Evolutionary conservation across 768 basidiomycete genomes (phyloP).

Genomic region (Psilocybe azurescens): DNA sequence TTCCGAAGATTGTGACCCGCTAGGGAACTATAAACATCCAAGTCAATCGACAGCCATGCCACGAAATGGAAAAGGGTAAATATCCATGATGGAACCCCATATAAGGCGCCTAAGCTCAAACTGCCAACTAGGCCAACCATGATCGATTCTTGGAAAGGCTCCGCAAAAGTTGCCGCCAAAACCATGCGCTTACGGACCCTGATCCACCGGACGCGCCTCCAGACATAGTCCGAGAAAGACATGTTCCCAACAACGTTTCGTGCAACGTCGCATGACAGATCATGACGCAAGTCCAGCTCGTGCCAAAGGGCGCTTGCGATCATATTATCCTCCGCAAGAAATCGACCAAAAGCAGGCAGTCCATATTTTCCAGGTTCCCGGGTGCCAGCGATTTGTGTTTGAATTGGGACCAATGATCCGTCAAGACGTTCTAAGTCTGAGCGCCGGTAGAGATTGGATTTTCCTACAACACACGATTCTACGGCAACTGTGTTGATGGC

Average conservation of each 20-base stretch:
- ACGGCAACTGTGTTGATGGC: conserved; percentile 89
- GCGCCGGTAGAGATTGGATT: conserved; percentile 92
- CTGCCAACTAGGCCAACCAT: conserved; percentile 70
- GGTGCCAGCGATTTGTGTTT: conserved; percentile 20
- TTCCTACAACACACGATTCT: conserved; percentile 97
- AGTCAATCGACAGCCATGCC: conserved; percentile 79
- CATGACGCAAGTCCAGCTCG: conserved; percentile 86
- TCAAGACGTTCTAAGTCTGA: conserved; percentile 84
- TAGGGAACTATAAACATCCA: conserved; percentile 82
- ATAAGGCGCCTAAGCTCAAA: conserved; percentile 55
- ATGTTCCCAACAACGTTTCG: conserved; percentile 90
- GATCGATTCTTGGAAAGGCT: conserved; percentile 92
- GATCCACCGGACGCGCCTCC: conserved; percentile 94
- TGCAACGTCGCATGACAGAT: conserved; percentile 90
- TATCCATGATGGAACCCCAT: conserved; percentile 55
- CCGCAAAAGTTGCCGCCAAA: conserved; percentile 80
- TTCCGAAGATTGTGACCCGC: conserved; percentile 64
- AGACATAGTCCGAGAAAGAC: conserved; percentile 83
- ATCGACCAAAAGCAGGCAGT: conserved; percentile 82
- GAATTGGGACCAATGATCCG: conserved; percentile 60
- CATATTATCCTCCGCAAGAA: conserved; percentile 98
- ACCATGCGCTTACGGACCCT: conserved; percentile 96
- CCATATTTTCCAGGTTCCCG: conserved; percentile 49
- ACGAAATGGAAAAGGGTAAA: conserved; percentile 65
- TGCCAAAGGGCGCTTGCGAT: conserved; percentile 94